These are phyloP conservation scores for Talaromyces amestolkiae DNA, from an alignment of 2,329 filamentous ascomycete species.

Conservation along the genomic window DNA sequence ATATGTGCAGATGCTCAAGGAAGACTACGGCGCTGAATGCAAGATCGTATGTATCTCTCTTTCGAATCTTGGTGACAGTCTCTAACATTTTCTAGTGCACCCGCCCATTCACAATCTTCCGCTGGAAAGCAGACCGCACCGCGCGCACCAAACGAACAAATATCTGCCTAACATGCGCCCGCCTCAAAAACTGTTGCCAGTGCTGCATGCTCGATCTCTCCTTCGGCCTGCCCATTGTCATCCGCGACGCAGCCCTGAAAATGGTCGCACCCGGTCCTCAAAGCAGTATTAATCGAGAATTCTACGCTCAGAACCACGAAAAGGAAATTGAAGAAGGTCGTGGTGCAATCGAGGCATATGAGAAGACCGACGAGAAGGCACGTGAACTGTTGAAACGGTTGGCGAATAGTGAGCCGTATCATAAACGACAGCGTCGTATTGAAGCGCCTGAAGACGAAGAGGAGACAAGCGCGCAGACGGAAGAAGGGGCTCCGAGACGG, in stretches of 20 bases:
- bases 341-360: conserved; percentile 82
- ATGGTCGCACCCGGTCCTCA: conserved; percentile 94
- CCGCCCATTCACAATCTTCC: conserved; percentile 90
- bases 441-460: conserved; percentile 49
- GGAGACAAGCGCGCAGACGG: conserved; percentile 36
- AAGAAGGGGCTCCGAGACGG: conserved; percentile 42
- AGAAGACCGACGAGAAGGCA: conserved; percentile 96
- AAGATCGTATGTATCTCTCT: conserved; percentile 54
- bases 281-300: conserved; percentile 92
- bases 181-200: conserved; percentile 98
- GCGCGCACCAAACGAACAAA: conserved; percentile 89
- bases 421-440: conserved; percentile 78
- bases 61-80: conserved; percentile 6
- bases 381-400: conserved; percentile 79
- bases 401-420: conserved; percentile 92
- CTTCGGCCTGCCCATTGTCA: conserved; percentile 90
- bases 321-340: conserved; percentile 90
- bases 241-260: conserved; percentile 93
- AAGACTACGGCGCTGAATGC: conserved; percentile 87
- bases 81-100: conserved; percentile 59
- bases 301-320: conserved; percentile 97
- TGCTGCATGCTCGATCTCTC: conserved; percentile 97
- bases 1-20: conserved; percentile 98
- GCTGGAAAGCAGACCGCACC: conserved; percentile 90
- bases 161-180: conserved; percentile 93